Evolutionary conservation across 352 stramenopile species (phyloP), one percentile per base, ranked within the genome.

Genomic region (Phytophthora quininea): DNA sequence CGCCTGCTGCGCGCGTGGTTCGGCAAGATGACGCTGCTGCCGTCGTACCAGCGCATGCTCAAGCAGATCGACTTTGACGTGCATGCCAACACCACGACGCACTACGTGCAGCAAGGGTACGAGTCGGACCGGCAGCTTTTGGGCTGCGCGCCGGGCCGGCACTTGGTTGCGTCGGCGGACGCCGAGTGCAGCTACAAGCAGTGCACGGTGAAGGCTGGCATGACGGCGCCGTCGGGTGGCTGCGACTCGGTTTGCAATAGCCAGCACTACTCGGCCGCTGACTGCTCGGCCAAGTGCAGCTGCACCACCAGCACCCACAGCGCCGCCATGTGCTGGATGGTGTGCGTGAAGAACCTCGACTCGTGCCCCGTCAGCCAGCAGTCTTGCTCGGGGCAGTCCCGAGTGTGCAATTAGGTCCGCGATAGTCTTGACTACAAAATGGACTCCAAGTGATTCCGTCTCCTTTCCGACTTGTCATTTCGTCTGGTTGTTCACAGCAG

Each of bases 11-110:
- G 79, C 32, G 69, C 74, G 19, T 88, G 66, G 66, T 79, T 79
- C 43, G 72, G 72, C 62, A 83, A 83, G 64, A 78, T 79, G 66
- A 79, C 67, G 54, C 67, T 88, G 62, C 56, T 88, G 37, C 79
- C 79, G 53, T 72, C 73, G 29, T 75, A 86, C 66, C 79, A 88
- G 49, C 77, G 74, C 60, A 84, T 88, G 77, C 64, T 83, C 19
- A 61, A 67, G 48, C 62, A 84, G 15, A 72, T 84, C 49, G 78
- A 76, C 37, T 88, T 87, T 49, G 74, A 68, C 47, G 71, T 74
- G 62, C 69, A 80, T 49, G 54, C 51, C 31, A 73, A 82, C 58
- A 64, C 60, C 38, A 80, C 75, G 27, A 53, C 57, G 49, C 69
- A 67, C 1, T 84, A 79, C 60, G 56, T 84, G 49, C 57, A 69